phyloP scores from a whole-genome alignment of 176 grass and related monocot genomes.

The Carex cristatella region DNA sequence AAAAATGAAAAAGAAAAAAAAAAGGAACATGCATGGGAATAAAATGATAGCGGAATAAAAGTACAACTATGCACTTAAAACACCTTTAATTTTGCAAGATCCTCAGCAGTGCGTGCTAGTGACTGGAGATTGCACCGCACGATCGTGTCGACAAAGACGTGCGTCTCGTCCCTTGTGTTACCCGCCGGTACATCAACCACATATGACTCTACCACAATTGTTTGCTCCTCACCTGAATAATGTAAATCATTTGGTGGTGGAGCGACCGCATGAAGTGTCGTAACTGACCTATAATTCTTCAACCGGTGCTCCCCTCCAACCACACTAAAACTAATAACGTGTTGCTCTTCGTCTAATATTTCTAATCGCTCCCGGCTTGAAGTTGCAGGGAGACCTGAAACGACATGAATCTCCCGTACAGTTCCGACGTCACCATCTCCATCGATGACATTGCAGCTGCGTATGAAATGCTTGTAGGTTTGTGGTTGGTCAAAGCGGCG shows the following conservation, averaged over 20 bases:
- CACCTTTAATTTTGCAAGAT: conserved; percentile 1
- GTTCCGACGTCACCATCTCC: conserved; percentile 63
- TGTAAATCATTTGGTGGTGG: conserved; percentile 1
- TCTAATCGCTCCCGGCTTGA: conserved; percentile 70
- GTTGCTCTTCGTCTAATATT: conserved; percentile 65
- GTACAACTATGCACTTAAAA: not conserved
- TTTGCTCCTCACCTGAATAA: not conserved
- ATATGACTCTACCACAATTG: conserved; percentile 84
- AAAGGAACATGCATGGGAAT: not conserved
- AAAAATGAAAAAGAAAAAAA: not conserved
- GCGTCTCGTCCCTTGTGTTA: conserved; percentile 74
- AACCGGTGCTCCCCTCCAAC: conserved; percentile 80
- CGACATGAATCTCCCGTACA: conserved; percentile 51
- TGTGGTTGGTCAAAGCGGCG: conserved; percentile 81
- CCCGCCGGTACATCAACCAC: conserved; percentile 72
- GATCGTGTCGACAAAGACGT: conserved; percentile 67
- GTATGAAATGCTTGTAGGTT: conserved; percentile 75
- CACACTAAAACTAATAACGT: conserved; percentile 74
- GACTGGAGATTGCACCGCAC: conserved; percentile 68
- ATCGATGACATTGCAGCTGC: conserved; percentile 61
- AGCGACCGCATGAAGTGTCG: conserved; percentile 37
- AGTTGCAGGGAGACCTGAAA: conserved; percentile 55
- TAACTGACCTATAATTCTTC: conserved; percentile 80
- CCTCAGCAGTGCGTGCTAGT: conserved; percentile 46
- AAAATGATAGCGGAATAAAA: not conserved